Evolutionary conservation across 352 stramenopile species (phyloP).

Genomic region (Pythium monospermum): DNA sequence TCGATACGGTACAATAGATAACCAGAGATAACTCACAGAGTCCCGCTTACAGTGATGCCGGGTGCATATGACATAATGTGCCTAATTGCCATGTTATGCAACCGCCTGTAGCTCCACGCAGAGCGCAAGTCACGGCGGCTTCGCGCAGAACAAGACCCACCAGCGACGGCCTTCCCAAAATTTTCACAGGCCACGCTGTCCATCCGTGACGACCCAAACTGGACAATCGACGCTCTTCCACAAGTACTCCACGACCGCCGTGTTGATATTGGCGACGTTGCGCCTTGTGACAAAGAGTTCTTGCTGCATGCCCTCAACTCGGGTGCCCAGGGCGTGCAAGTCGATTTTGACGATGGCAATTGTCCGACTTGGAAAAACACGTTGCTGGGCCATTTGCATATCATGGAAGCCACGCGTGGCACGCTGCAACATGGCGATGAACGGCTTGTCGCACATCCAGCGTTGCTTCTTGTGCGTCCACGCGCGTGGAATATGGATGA

Average conservation of each 20-base stretch:
- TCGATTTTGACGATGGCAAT: conserved; percentile 76
- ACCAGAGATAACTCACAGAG: no score
- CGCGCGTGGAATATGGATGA: conserved; percentile 96
- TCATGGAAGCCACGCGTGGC: conserved; percentile 87
- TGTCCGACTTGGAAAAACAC: conserved; percentile 92
- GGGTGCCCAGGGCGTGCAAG: conserved; percentile 84
- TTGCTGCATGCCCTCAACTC: conserved; percentile 93
- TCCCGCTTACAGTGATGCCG: no score
- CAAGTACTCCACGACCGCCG: conserved; percentile 80
- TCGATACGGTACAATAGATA: conserved; percentile 31
- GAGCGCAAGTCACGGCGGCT: conserved; percentile 44
- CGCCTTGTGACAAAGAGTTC: conserved; percentile 85
- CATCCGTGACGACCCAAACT: conserved; percentile 59
- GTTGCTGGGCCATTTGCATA: conserved; percentile 87
- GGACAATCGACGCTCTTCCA: conserved; percentile 60
- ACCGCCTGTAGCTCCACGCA: conserved; percentile 40
- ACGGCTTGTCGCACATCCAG: conserved; percentile 31
- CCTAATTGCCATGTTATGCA: no score
- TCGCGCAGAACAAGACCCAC: conserved; percentile 43
- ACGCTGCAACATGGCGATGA: conserved; percentile 27
- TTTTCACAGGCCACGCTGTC: conserved; percentile 73
- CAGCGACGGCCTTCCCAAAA: conserved; percentile 68
- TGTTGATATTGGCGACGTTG: conserved; percentile 93
- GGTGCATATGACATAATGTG: no score
- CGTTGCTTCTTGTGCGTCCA: conserved; percentile 90